Base-by-base conservation (phyloP, 2,329 filamentous ascomycete species). In the Aspergillus luchuensis region DNA sequence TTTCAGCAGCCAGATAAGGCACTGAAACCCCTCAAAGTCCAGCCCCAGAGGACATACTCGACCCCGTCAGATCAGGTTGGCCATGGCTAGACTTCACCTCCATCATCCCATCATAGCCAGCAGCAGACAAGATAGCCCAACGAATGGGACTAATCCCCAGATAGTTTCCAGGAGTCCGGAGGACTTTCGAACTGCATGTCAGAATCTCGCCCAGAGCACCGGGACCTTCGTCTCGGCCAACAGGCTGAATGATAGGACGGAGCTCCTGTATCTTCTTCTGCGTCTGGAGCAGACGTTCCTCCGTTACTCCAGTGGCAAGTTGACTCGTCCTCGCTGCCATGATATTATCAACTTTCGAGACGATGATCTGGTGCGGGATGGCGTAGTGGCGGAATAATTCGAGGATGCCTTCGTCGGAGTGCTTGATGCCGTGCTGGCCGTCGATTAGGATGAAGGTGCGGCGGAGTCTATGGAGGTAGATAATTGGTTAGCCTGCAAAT, bases 381-480 rank as follows among this genome's bases (percentile, higher is more conserved):
- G 82, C 82, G n/a, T 81, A 78, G 49, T 81, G 66, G 15, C 83
- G 78, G 51, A 91, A 79, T 21, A 86, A 73, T 5, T 79, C 75
- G 7, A 91, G 76, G 19, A 91, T 77, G 41, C 83, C 77, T 30
- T 79, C 65, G 69, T 91, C 89, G 2, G 77, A 82, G n/a, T 76
- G 70, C 71, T 90, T 90, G 48, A 89, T 70, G 2, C 88, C 88
- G 68, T 89, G 87, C 25, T 82, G 73, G 2, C 85, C 79, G 72
- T 91, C 87, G 1, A 91, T 76, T 2, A 91, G 80, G 39, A 91
- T 74, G 68, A 89, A 91, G 0, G 84, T 85, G 56, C 86, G 77
- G 8, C 85, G 79, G 47, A 89, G 78, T 69, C 81, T 83, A 51
- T 28, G 7, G 7, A 10, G 10, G 2, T 21, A 48, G 39, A 43